Evolutionary conservation across 805 yeast species (phyloP).

Genomic region (Candida alai): DNA sequence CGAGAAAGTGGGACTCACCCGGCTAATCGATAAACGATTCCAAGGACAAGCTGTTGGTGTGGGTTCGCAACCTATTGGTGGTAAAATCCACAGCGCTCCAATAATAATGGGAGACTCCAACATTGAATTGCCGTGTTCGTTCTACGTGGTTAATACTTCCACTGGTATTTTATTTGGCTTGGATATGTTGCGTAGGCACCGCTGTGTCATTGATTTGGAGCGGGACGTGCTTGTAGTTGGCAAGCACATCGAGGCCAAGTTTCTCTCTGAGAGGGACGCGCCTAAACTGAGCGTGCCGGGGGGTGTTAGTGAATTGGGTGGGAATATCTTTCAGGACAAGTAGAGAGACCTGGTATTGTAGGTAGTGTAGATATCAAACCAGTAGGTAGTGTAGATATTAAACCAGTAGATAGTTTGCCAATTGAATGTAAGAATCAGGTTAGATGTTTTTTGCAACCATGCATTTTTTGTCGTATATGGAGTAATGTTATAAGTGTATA

Average conservation of each 20-base stretch:
- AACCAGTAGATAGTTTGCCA: no score
- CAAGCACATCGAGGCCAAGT: conserved; percentile 69
- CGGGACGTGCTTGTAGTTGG: conserved; percentile 58
- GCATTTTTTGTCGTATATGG: no score
- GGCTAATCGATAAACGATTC: conserved; percentile 75
- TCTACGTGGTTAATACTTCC: conserved; percentile 52
- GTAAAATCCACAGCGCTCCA: conserved; percentile 86
- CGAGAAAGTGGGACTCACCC: conserved; percentile 61
- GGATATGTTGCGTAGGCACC: conserved; percentile 87
- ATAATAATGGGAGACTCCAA: conserved; percentile 61
- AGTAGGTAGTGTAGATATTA: no score
- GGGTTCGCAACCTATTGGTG: conserved; percentile 74
- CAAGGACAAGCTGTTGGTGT: conserved; percentile 87
- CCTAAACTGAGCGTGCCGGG: conserved; percentile 22
- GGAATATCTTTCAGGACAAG: no score
- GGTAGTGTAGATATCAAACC: no score
- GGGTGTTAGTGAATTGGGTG: no score
- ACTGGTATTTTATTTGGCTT: conserved; percentile 81
- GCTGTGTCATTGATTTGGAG: conserved; percentile 73
- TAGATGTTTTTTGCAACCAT: no score
- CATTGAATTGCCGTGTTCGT: conserved; percentile 39
- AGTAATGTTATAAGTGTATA: no score
- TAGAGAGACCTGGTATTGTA: no score
- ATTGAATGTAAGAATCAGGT: no score
- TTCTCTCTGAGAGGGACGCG: conserved; percentile 71